phyloP scores from a whole-genome alignment of 768 basidiomycete species.

The Mycena polygramma region DNA sequence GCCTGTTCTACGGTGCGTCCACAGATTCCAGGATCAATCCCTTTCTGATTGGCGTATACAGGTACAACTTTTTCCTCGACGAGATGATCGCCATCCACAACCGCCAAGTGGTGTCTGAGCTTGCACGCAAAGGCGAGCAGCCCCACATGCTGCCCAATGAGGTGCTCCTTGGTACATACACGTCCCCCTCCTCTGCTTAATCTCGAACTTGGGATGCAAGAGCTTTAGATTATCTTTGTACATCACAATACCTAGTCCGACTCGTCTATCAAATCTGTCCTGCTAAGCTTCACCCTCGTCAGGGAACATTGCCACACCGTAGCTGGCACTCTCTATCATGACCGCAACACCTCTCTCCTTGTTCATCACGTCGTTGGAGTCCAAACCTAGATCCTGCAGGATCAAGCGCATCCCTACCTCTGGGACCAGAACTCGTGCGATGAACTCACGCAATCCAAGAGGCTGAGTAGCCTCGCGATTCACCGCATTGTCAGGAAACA shows the following conservation, averaged over 20 bases:
- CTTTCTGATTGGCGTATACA: too few relatives aligned
- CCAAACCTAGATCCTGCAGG: slow-evolving; percentile 1
- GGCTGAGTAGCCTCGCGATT: background rate
- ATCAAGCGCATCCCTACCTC: slow-evolving; percentile 21
- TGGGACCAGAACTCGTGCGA: background rate
- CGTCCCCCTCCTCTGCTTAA: background rate
- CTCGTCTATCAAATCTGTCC: background rate
- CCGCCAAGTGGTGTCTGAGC: background rate
- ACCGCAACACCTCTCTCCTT: background rate
- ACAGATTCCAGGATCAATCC: too few relatives aligned
- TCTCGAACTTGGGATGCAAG: too few relatives aligned
- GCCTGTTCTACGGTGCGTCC: slow-evolving; percentile 24
- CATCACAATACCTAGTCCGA: too few relatives aligned
- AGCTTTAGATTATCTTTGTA: too few relatives aligned
- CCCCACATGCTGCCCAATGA: slow-evolving; percentile 2
- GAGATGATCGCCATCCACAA: slow-evolving; percentile 45
- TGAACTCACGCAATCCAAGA: background rate
- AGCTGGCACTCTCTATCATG: background rate
- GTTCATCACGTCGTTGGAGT: too few relatives aligned
- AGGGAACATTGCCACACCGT: slow-evolving; percentile 16
- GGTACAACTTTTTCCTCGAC: slow-evolving; percentile 46
- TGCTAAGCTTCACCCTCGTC: background rate
- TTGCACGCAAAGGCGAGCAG: background rate
- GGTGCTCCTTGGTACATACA: background rate
- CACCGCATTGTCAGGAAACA: background rate